Conservation (phyloP, 2,329 filamentous ascomycete genomes). For the Talaromyces sp. region DNA sequence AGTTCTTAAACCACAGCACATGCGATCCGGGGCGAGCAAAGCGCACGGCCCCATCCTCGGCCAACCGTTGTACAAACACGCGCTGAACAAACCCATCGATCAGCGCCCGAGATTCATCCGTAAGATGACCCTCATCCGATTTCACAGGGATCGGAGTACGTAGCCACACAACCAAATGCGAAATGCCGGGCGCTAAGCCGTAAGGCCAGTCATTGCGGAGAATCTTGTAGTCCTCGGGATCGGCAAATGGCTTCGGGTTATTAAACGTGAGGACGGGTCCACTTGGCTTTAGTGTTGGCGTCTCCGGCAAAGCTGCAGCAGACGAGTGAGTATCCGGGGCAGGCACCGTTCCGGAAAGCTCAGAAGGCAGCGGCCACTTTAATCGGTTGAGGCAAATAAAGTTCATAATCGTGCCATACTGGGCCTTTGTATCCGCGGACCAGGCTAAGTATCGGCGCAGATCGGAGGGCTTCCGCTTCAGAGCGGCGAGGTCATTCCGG, state of each 20-base stretch:
- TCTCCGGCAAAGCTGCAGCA: too few relatives aligned
- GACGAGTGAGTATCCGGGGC: neutral
- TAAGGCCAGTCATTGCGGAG: constrained; percentile 68
- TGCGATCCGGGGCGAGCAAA: constrained; percentile 42
- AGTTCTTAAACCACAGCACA: constrained; percentile 69
- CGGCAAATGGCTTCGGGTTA: constrained; percentile 56
- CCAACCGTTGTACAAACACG: constrained; percentile 52
- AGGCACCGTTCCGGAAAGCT: neutral
- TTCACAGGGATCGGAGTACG: constrained; percentile 54
- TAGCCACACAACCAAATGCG: constrained; percentile 61
- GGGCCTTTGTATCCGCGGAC: constrained; percentile 56
- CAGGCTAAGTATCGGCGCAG: constrained; percentile 63
- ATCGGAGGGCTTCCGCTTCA: constrained; percentile 63
- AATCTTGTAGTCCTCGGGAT: constrained; percentile 58
- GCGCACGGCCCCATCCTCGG: constrained; percentile 34
- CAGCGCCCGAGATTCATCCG: constrained; percentile 49
- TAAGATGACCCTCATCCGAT: constrained; percentile 52
- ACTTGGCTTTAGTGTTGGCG: constrained; percentile 11
- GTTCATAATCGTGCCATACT: constrained; percentile 59
- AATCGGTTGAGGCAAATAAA: constrained; percentile 61
- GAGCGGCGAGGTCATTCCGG: constrained; percentile 56
- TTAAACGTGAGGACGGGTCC: constrained; percentile 36
- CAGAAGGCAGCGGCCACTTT: constrained; percentile 48
- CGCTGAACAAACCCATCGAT: constrained; percentile 54
- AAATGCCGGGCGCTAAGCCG: constrained; percentile 57